Percentiles rank a stretch among this genome's conserved stretches.
These are phyloP conservation scores for Gossypium davidsonii DNA, from an alignment of 441 rosid species.

Conservation along the genomic window DNA sequence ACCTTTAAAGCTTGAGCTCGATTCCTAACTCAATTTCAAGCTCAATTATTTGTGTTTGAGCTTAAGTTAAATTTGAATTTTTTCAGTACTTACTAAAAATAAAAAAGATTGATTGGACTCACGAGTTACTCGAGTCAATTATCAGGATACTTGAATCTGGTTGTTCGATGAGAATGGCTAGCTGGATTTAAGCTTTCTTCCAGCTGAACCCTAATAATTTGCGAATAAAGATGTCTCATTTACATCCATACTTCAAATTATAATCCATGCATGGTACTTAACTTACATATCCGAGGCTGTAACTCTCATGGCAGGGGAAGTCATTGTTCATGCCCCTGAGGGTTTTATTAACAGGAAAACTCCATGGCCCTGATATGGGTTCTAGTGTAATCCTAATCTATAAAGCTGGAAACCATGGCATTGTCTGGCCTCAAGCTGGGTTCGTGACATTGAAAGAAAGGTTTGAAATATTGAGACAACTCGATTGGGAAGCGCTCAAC, in stretches of 20 bases:
- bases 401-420: constrained; percentile 55
- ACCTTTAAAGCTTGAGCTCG: neutral
- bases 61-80: neutral
- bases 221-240: neutral
- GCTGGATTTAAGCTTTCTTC: neutral
- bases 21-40: neutral
- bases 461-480: constrained; percentile 48
- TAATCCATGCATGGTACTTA: neutral
- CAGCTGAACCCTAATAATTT: neutral
- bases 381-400: constrained; percentile 51
- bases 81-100: too few relatives aligned
- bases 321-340: constrained; percentile 91
- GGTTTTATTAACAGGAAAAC: constrained; percentile 73
- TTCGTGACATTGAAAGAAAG: constrained; percentile 61
- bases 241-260: neutral
- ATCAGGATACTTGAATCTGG: neutral
- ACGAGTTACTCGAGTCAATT: neutral
- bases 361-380: constrained; percentile 87
- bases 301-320: constrained; percentile 55
- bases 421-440: constrained; percentile 50
- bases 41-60: neutral
- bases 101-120: neutral
- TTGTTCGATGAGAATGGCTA: neutral
- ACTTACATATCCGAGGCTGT: neutral
- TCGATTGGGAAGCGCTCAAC: constrained; percentile 60